Conservation (phyloP, 768 basidiomycete species). For the Lentinula boryana region DNA sequence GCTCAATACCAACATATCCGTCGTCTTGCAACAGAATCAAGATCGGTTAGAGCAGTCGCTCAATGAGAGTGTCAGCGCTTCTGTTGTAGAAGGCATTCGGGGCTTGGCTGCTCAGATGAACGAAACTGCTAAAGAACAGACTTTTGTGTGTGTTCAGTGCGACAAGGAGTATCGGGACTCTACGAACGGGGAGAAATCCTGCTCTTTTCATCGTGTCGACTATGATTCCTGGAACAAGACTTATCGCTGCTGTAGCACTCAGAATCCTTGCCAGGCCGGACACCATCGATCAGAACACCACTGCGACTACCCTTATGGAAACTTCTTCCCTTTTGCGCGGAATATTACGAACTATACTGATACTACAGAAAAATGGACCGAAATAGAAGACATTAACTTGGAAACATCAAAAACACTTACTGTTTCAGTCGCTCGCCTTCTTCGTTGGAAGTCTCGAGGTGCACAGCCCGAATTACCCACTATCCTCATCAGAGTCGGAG, state of each 20-base stretch:
- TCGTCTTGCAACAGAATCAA: constrained; percentile 26
- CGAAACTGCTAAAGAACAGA: constrained; percentile 29
- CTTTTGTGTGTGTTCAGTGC: constrained; percentile 33
- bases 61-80: constrained; percentile 26
- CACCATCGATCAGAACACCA: constrained; percentile 32
- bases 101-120: constrained; percentile 27
- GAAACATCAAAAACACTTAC: constrained; percentile 22
- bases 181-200: constrained; percentile 31
- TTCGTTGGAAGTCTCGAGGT: constrained; percentile 30
- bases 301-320: constrained; percentile 34
- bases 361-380: constrained; percentile 27
- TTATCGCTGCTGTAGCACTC: constrained; percentile 29
- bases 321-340: constrained; percentile 28
- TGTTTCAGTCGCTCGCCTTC: constrained; percentile 22
- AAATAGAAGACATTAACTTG: constrained; percentile 29
- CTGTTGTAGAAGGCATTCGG: constrained; percentile 30
- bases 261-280: constrained; percentile 28
- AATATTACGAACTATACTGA: constrained; percentile 25
- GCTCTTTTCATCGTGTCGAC: constrained; percentile 30
- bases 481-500: constrained; percentile 31
- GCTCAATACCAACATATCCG: constrained; percentile 27
- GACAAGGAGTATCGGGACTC: constrained; percentile 28
- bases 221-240: constrained; percentile 27
- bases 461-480: constrained; percentile 25
- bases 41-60: constrained; percentile 21